Base-by-base conservation (phyloP, 305 asterid species). In the Nicotiana rustica region DNA sequence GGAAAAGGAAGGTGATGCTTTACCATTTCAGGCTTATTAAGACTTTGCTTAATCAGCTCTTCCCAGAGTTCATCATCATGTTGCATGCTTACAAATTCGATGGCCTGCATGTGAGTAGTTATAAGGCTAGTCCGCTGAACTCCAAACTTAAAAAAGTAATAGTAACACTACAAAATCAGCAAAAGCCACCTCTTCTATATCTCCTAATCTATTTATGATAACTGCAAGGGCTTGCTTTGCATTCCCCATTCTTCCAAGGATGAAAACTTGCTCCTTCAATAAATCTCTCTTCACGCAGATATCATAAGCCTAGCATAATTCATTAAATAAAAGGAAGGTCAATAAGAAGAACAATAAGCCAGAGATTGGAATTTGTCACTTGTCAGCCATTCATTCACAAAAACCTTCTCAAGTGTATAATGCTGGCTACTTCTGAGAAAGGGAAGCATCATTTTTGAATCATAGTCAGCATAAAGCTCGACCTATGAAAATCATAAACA, bases 31-130 rank as follows among this genome's bases (percentile, higher is more conserved):
- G 99, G 98, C 90, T 93, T 95, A 92, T 95, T 87, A 77, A 96
- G 90, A 79, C 98, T 91, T 84, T 93, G 98, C 82, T 89, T 92
- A 69, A 96, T 95, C 66, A 96, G 89, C 88, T 96, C 98, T 84
- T 96, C 99, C 99, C 99, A 96, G 73, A 96, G 98, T 77, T 95
- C 98, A 88, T 96, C 99, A 84, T 96, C 99, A 57, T 96, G 96
- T 86, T 96, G 98, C 95, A 88, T 90, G 76, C 95, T 92, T 56
- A 93, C 99, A 88, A 95, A 96, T 89, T 96, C 99, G 80, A 96
- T 92, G 80, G 99, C 99, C 98, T 96, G 92, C 84, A 84, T 67
- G 61, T 29, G 80, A 75, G 15, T 75, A 80, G 57, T 85, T 86
- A 89, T 52, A n/a, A 79, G 81, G 82, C 85, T 70, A 67, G 36